These are phyloP conservation scores for Colletotrichum agaves DNA, from an alignment of 2,329 filamentous ascomycete species.

Conservation along the genomic window DNA sequence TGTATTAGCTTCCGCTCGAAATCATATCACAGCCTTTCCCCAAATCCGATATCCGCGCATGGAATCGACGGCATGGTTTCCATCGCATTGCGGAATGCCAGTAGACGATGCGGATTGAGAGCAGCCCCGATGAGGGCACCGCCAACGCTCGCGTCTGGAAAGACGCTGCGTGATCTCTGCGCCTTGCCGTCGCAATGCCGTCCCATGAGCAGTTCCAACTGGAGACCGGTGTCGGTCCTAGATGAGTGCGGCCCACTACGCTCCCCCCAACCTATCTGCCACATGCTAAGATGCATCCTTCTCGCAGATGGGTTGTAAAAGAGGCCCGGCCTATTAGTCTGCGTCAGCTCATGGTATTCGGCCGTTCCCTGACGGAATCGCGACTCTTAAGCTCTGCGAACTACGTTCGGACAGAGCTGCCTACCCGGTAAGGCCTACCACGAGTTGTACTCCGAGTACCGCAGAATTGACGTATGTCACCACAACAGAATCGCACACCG, in stretches of 20 bases:
- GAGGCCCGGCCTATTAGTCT: conserved; percentile 96
- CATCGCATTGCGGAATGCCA: conserved; percentile 58
- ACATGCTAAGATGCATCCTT: conserved; percentile 37
- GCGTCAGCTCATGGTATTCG: conserved; percentile 96
- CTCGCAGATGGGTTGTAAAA: conserved; percentile 85
- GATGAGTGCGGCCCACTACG: conserved; percentile 66
- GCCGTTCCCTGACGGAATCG: conserved; percentile 88
- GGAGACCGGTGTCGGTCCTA: conserved; percentile 71
- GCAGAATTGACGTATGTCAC: conserved; percentile 9
- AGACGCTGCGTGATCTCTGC: conserved; percentile 23
- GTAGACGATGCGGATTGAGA: conserved; percentile 52
- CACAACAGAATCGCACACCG: conserved; percentile 82
- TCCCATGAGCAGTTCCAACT: conserved; percentile 55
- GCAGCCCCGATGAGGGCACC: conserved; percentile 21
- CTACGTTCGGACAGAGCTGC: conserved; percentile 95
- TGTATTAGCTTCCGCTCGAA: not conserved
- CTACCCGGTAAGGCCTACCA: conserved; percentile 70
- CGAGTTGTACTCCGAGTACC: not conserved
- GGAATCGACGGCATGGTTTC: conserved; percentile 56
- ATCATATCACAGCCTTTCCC: not conserved
- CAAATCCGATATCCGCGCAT: conserved; percentile 42
- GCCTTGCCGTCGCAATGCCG: conserved; percentile 40
- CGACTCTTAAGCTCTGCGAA: conserved; percentile 94
- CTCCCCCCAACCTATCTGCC: not conserved
- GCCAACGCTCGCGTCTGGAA: not conserved